Percentiles rank a stretch among this genome's conserved stretches.
phyloP scores from a whole-genome alignment of 345 rosid species.

The Murraya koenigii region DNA sequence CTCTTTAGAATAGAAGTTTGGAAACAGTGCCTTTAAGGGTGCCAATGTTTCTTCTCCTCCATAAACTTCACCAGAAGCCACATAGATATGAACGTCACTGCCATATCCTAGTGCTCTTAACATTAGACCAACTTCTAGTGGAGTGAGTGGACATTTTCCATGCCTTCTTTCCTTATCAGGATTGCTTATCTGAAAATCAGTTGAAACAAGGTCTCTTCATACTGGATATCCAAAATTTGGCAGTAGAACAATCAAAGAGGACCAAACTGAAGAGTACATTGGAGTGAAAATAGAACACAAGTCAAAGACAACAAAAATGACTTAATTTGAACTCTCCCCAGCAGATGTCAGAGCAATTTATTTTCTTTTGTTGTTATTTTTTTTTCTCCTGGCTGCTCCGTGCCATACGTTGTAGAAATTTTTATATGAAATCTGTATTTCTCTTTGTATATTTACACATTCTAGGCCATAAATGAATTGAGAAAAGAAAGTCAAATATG shows the following conservation, averaged over 20 bases:
- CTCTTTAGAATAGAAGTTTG: constrained; percentile 83
- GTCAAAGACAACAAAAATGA: neutral
- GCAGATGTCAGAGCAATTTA: neutral
- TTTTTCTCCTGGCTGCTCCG: neutral
- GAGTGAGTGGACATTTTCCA: constrained; percentile 97
- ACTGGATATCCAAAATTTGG: constrained; percentile 2
- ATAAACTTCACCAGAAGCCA: constrained; percentile 97
- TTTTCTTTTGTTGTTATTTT: neutral
- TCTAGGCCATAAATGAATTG: neutral
- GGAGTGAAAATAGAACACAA: neutral
- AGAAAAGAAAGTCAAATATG: neutral
- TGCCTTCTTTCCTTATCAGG: constrained; percentile 96
- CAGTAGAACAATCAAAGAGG: neutral
- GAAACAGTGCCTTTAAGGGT: constrained; percentile 83
- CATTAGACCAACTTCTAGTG: constrained; percentile 96
- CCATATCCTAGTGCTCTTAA: constrained; percentile 94
- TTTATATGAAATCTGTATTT: neutral
- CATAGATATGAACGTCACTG: constrained; percentile 83
- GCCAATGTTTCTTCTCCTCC: constrained; percentile 81
- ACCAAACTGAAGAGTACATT: neutral
- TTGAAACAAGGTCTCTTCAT: neutral
- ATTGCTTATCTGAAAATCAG: constrained; percentile 50
- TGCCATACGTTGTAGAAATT: neutral
- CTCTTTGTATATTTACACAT: neutral
- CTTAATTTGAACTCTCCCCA: neutral